Base-by-base conservation (phyloP, 441 rosid species). In the Gossypium laxum region DNA sequence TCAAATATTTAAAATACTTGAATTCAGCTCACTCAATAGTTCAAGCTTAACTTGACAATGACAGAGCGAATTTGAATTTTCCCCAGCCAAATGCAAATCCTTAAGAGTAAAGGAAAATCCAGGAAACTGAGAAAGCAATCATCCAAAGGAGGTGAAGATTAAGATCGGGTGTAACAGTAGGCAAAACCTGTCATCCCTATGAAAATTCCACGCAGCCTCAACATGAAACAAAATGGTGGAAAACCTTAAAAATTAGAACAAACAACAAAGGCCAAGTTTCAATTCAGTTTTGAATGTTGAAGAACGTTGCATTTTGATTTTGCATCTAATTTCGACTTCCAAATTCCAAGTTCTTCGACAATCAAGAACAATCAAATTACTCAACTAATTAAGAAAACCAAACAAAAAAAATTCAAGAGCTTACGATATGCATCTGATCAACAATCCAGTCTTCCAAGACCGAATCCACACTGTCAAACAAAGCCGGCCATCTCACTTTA, bases 381-480 rank as follows among this genome's bases (percentile, higher is more conserved):
- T 58, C 34, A 7, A 61, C 26, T 21, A 21, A 55, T 54, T 54
- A 21, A 21, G 38, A 32, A 32, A 3, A 6, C 11, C 22, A 8
- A 7, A 7, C 10, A 8, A 19, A 19, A 19, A 21, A 45, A 72
- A 28, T 57, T 11, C 17, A 57, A 3, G 59, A 67, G 64, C 76
- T 79, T 85, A 93, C 94, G 0, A 22, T 81, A 83, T 83, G 78
- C 97, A 91, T 90, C 80, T 93, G 96, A 62, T 87, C 92, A 15
- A 87, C 88, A 72, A 93, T 82, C 98, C 98, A 93, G 54, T 82
- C 87, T 86, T 86, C 95, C 76, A 79, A 50, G 48, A 76, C 47
- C 10, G 91, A 85, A 69, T 82, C 93, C 73, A 87, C 97, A 32
- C 79, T 88, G 15, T 80, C 74, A 69, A 91, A 90, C 69, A 91